Percentiles rank a stretch among this genome's conserved stretches.
Conservation (phyloP, 345 rosid genomes). For the Alliaria petiolata region DNA sequence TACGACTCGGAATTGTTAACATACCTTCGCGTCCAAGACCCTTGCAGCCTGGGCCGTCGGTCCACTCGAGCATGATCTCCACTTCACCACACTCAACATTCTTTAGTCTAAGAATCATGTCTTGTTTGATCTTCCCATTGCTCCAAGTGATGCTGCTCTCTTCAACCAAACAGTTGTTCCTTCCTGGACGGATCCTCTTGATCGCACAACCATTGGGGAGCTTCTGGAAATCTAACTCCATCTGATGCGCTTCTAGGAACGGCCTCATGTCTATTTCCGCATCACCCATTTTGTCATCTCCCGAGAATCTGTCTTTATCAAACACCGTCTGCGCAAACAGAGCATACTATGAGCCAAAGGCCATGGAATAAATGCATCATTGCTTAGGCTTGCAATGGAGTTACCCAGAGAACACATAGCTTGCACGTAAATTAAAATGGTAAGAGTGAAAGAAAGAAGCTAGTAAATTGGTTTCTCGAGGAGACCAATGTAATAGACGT, state of each 20-base stretch:
- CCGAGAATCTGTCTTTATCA: constrained; percentile 68
- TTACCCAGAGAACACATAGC: not conserved
- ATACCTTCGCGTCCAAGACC: constrained; percentile 40
- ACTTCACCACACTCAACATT: constrained; percentile 71
- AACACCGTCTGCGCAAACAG: constrained; percentile 54
- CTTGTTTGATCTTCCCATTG: constrained; percentile 56
- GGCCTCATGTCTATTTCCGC: constrained; percentile 34
- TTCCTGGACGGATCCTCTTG: constrained; percentile 49
- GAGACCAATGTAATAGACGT: not conserved
- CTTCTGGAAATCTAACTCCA: constrained; percentile 41
- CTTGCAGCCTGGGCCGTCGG: constrained; percentile 47
- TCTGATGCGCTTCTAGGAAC: constrained; percentile 47
- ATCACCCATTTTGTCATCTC: constrained; percentile 48
- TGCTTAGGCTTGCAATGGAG: not conserved
- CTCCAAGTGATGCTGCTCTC: constrained; percentile 57
- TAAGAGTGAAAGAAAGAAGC: not conserved
- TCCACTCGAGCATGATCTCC: constrained; percentile 65
- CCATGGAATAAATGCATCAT: not conserved
- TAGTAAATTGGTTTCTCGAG: not conserved
- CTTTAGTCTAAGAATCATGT: constrained; percentile 49
- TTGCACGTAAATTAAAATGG: not conserved
- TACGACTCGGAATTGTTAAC: not conserved
- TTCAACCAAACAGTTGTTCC: constrained; percentile 51
- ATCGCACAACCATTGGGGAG: constrained; percentile 62
- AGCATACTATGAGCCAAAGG: not conserved